Evolutionary conservation across 441 rosid genomes (phyloP).

Genomic region (California macrophylla): DNA sequence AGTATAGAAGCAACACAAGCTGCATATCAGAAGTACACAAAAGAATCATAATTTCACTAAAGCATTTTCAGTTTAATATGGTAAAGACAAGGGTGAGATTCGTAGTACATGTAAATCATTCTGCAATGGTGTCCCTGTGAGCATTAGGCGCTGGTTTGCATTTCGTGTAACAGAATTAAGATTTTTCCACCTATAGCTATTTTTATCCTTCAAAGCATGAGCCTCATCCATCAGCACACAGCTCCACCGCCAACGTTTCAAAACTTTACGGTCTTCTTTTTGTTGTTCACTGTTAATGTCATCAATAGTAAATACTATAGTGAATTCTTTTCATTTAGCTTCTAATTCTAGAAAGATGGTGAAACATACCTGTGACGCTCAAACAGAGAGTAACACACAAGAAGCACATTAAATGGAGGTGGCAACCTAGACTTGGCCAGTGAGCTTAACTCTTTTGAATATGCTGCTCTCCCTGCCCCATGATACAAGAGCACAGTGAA

Average conservation of each 20-base stretch:
- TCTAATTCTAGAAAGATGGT: conserved; percentile 17
- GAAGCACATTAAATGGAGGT: conserved; percentile 82
- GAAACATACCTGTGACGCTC: conserved; percentile 74
- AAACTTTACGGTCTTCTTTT: conserved; percentile 84
- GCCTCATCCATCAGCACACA: conserved; percentile 98
- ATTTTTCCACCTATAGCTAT: conserved; percentile 94
- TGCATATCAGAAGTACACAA: background rate
- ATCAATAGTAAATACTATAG: conserved; percentile 23
- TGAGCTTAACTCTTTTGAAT: conserved; percentile 67
- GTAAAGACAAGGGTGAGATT: background rate
- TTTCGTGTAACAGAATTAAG: conserved; percentile 81
- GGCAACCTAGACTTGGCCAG: conserved; percentile 72
- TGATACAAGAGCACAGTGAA: conserved; percentile 81
- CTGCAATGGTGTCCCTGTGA: conserved; percentile 91
- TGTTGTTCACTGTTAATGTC: conserved; percentile 60
- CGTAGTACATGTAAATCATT: conserved; percentile 80
- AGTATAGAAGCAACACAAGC: background rate
- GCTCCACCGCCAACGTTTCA: conserved; percentile 88
- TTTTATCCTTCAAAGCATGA: conserved; percentile 90
- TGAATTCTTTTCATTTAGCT: conserved; percentile 8
- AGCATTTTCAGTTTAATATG: background rate
- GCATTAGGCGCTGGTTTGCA: conserved; percentile 92
- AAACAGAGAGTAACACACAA: conserved; percentile 90
- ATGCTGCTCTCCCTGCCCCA: conserved; percentile 69
- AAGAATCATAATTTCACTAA: background rate